Evolutionary conservation across 75 land plant species (phyloP).

Genomic region (Selaginella tamariscina): DNA sequence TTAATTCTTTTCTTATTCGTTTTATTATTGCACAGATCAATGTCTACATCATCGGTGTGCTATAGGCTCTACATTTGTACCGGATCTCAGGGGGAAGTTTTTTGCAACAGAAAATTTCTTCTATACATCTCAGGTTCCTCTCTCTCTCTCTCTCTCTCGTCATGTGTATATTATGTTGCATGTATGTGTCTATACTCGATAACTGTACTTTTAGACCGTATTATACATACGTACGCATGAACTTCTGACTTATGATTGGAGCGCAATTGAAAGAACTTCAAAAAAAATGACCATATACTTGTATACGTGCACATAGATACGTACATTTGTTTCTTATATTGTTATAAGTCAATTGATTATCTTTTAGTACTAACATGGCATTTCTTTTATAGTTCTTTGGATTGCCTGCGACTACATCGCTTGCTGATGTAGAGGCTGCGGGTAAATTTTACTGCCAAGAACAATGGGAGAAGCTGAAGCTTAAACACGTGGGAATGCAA

Average conservation of each 20-base stretch:
- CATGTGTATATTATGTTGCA: no score
- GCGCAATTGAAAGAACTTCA: no score
- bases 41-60: constrained; percentile 41
- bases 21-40: constrained; percentile 30
- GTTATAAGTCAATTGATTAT: no score
- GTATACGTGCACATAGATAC: no score
- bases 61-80: constrained; percentile 44
- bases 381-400: constrained; percentile 60
- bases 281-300: no score
- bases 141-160: not conserved
- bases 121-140: constrained; percentile 59
- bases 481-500: constrained; percentile 26
- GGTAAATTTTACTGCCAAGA: constrained; percentile 72
- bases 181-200: no score
- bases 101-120: constrained; percentile 81
- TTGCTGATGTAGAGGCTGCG: constrained; percentile 49
- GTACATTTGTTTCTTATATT: no score
- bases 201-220: no score
- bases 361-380: no score
- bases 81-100: constrained; percentile 55
- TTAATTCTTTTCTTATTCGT: not conserved
- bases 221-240: no score
- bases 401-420: constrained; percentile 35
- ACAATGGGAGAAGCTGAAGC: constrained; percentile 52
- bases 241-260: no score